These are phyloP conservation scores for Phialophora tarda DNA, from an alignment of 2,329 filamentous ascomycete genomes.

Conservation along the genomic window DNA sequence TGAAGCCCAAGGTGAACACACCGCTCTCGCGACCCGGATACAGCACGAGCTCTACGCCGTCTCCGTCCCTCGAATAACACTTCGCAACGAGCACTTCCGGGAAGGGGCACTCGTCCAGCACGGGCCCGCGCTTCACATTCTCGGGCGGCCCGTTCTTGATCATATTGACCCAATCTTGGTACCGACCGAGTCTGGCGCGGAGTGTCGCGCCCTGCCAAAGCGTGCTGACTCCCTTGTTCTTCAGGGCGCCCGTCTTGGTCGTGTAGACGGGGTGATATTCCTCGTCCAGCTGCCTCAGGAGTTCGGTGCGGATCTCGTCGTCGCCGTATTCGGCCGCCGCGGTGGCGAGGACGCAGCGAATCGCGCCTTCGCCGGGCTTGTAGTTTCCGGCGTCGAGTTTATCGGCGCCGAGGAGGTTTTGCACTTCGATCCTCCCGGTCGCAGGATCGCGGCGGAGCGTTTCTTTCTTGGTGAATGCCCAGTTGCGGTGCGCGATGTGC, in stretches of 20 bases:
- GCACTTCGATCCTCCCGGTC: slow-evolving; percentile 23
- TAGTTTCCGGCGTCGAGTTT: slow-evolving; percentile 36
- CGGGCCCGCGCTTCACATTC: slow-evolving; percentile 16
- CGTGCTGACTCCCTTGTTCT: slow-evolving; percentile 27
- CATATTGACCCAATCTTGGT: slow-evolving; percentile 28
- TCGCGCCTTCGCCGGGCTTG: slow-evolving; percentile 29
- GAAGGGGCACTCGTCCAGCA: slow-evolving; percentile 24
- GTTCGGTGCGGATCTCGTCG: slow-evolving; percentile 20
- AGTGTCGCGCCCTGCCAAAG: slow-evolving; percentile 20
- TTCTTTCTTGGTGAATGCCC: slow-evolving; percentile 34
- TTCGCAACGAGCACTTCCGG: slow-evolving; percentile 32
- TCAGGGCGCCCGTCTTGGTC: slow-evolving; percentile 25
- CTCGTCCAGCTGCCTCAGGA: slow-evolving; percentile 31
- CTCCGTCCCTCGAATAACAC: slow-evolving; percentile 24
- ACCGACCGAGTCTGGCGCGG: slow-evolving; percentile 17
- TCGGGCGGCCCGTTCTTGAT: slow-evolving; percentile 24
- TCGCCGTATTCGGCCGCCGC: slow-evolving; percentile 33
- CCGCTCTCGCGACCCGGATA: slow-evolving; percentile 23
- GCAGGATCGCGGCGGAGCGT: slow-evolving; percentile 23
- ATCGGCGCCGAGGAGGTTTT: slow-evolving; percentile 33
- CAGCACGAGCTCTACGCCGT: slow-evolving; percentile 26
- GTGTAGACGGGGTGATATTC: slow-evolving; percentile 29
- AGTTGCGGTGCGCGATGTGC: slow-evolving; percentile 35
- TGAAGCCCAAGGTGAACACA: slow-evolving; percentile 19
- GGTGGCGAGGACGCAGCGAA: slow-evolving; percentile 22